phyloP scores from a whole-genome alignment of 202 grass and related monocot genomes.

The Zizania palustris region DNA sequence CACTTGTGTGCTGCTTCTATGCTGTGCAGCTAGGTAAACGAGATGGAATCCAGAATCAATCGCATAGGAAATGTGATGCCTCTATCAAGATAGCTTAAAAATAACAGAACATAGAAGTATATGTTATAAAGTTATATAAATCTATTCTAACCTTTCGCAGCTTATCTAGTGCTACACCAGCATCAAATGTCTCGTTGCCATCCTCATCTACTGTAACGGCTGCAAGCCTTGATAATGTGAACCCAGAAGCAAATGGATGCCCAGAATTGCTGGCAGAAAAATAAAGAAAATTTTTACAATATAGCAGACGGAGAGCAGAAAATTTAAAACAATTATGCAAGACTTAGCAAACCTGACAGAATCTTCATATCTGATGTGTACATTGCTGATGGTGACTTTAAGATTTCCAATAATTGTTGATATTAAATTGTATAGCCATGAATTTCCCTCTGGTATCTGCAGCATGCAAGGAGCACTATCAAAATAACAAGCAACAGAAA shows the following conservation, averaged over 20 bases:
- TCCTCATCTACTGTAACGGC: conserved; percentile 92
- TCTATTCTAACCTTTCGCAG: conserved; percentile 75
- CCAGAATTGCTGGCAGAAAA: conserved; percentile 66
- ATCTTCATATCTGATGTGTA: conserved; percentile 99
- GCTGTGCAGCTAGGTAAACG: neutral
- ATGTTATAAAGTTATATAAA: conserved; percentile 31
- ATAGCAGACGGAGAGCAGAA: conserved; percentile 35
- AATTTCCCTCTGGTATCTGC: conserved; percentile 73
- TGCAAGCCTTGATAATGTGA: conserved; percentile 96
- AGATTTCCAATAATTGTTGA: conserved; percentile 96
- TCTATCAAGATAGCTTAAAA: conserved; percentile 11
- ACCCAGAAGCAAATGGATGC: conserved; percentile 84
- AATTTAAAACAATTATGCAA: conserved; percentile 34
- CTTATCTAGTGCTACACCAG: conserved; percentile 93
- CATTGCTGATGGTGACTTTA: conserved; percentile 97
- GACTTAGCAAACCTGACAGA: conserved; percentile 67
- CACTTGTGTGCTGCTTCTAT: neutral
- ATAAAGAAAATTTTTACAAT: conserved; percentile 28
- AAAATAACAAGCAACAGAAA: conserved; percentile 37
- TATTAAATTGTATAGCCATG: conserved; percentile 90
- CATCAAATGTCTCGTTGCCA: conserved; percentile 96
- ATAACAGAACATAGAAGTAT: neutral
- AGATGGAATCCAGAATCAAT: conserved; percentile 14
- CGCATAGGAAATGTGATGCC: conserved; percentile 16
- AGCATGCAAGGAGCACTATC: conserved; percentile 39